phyloP scores from a whole-genome alignment of 1,284 basidiomycete species.

The Retiboletus fuscus region DNA sequence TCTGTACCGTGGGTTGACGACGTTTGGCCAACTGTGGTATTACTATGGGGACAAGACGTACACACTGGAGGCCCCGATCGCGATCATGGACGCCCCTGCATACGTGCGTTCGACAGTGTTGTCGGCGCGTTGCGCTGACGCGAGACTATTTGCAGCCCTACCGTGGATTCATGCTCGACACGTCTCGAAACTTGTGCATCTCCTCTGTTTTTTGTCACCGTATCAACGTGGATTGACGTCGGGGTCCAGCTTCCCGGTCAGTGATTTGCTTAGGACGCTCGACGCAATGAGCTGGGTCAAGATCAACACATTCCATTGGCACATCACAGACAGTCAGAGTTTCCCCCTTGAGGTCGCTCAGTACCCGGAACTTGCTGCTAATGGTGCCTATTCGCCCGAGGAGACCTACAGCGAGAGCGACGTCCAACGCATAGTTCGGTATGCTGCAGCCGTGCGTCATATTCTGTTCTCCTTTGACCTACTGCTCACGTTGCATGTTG shows the following conservation, averaged over 20 bases:
- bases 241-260: slow-evolving; percentile 67
- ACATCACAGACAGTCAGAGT: slow-evolving; percentile 74
- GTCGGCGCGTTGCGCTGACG: slow-evolving; percentile 19
- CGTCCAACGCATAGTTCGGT: slow-evolving; percentile 67
- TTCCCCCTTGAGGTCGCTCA: slow-evolving; percentile 73
- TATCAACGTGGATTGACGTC: not conserved
- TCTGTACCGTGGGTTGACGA: slow-evolving; percentile 83
- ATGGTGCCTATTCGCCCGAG: slow-evolving; percentile 70
- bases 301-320: slow-evolving; percentile 78
- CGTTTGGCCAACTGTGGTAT: slow-evolving; percentile 86
- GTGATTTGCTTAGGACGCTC: slow-evolving; percentile 77
- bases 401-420: slow-evolving; percentile 69
- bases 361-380: slow-evolving; percentile 65
- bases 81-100: slow-evolving; percentile 72
- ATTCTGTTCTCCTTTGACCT: not conserved
- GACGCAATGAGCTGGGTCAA: slow-evolving; percentile 92
- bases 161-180: slow-evolving; percentile 88
- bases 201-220: not conserved
- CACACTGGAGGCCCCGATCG: slow-evolving; percentile 67
- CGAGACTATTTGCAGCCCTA: slow-evolving; percentile 62
- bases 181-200: slow-evolving; percentile 69
- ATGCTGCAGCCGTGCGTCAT: slow-evolving; percentile 68
- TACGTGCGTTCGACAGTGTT: slow-evolving; percentile 60
- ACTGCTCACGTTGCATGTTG: slow-evolving; percentile 4
- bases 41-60: slow-evolving; percentile 63